Evolutionary conservation across 2,329 filamentous ascomycete genomes (phyloP).

Genomic region (Penicillium concentricum): DNA sequence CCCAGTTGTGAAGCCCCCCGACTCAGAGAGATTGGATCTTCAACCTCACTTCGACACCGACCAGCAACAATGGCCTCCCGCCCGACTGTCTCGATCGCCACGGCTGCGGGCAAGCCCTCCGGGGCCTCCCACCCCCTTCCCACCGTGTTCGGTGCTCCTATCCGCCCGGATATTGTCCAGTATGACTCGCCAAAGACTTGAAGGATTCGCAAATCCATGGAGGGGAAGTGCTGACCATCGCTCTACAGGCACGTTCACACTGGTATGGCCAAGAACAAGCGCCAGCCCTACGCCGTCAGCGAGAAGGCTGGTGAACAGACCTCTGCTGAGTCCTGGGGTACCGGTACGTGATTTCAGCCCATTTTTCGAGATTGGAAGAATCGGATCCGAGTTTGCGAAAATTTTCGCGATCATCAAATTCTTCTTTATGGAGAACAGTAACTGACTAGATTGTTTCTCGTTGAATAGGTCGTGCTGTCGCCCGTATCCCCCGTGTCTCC

Average conservation of each 20-base stretch:
- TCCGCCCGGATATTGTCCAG: constrained; percentile 99
- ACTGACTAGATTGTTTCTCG: constrained; percentile 12
- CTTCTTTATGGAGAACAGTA: neutral
- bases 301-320: constrained; percentile 99
- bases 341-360: constrained; percentile 64
- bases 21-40: constrained; percentile 36
- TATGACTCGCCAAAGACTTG: constrained; percentile 46
- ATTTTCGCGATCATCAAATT: neutral
- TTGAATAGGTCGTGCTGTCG: constrained; percentile 84
- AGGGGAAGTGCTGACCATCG: constrained; percentile 36
- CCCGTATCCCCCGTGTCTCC: constrained; percentile 99
- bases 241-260: constrained; percentile 73
- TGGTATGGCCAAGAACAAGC: constrained; percentile 99
- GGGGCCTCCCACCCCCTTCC: constrained; percentile 89
- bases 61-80: constrained; percentile 78
- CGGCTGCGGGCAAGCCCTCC: constrained; percentile 90
- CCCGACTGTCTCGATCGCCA: constrained; percentile 96
- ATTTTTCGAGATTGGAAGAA: constrained; percentile 23
- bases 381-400: constrained; percentile 7
- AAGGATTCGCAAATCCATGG: constrained; percentile 11
- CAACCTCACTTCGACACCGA: constrained; percentile 42
- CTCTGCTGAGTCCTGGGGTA: constrained; percentile 99
- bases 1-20: constrained; percentile 20
- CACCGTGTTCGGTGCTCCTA: constrained; percentile 94
- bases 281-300: constrained; percentile 98